phyloP scores from a whole-genome alignment of 345 rosid species.

The Pugionium cornutum region DNA sequence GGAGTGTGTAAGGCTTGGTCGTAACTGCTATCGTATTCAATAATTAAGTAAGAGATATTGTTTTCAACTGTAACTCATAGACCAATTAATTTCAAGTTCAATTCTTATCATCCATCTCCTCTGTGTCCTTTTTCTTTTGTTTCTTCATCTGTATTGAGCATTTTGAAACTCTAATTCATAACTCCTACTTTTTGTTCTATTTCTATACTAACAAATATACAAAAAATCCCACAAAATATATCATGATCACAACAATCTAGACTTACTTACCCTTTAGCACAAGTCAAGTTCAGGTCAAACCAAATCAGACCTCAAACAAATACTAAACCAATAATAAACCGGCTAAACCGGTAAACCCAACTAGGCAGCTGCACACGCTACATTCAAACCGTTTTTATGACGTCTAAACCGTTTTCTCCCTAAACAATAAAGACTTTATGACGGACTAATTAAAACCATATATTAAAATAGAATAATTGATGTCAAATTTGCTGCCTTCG shows the following conservation, averaged over 20 bases:
- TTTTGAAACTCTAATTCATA: not conserved
- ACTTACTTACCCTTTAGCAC: not conserved
- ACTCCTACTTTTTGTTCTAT: not conserved
- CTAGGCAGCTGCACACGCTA: not conserved
- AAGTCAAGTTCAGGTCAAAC: conserved; percentile 5
- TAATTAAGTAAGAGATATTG: not conserved
- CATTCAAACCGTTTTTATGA: too few relatives aligned
- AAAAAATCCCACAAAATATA: not conserved
- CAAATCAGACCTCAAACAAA: not conserved
- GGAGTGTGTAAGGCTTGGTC: conserved; percentile 60
- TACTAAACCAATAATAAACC: conserved; percentile 17
- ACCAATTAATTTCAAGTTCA: not conserved
- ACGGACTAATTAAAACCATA: too few relatives aligned
- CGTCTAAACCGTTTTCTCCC: too few relatives aligned
- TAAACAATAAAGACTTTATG: too few relatives aligned
- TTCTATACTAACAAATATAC: not conserved
- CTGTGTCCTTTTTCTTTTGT: not conserved
- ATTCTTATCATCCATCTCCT: not conserved
- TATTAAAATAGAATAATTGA: too few relatives aligned
- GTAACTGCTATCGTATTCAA: conserved; percentile 40
- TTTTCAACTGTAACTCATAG: not conserved
- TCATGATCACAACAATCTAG: not conserved
- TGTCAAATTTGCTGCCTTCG: too few relatives aligned
- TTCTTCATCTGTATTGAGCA: not conserved
- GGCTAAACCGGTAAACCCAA: conserved; percentile 15